Evolutionary conservation across 345 rosid genomes (phyloP).

Genomic region (Salix exigua): DNA sequence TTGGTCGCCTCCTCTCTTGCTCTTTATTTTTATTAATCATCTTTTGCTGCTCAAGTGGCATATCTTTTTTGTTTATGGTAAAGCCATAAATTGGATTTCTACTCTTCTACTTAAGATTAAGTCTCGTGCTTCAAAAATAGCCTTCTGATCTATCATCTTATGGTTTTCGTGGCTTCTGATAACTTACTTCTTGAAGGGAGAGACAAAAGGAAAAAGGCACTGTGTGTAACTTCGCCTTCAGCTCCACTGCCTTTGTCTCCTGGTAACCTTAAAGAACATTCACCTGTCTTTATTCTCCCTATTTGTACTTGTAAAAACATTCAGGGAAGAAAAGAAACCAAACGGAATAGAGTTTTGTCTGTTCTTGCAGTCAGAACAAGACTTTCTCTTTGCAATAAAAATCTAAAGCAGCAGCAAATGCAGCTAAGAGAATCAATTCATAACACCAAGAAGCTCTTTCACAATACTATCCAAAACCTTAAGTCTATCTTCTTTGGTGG

Average conservation of each 20-base stretch:
- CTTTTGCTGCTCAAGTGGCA: background rate
- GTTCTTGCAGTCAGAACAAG: slow-evolving; percentile 11
- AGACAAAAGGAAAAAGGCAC: slow-evolving; percentile 15
- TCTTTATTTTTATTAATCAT: background rate
- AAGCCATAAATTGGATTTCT: slow-evolving; percentile 19
- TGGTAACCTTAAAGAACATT: slow-evolving; percentile 10
- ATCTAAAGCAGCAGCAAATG: slow-evolving; percentile 23
- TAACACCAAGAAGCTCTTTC: slow-evolving; percentile 52
- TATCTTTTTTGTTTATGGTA: background rate
- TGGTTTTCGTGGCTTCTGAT: slow-evolving; percentile 1
- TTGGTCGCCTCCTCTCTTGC: background rate
- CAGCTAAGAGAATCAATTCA: slow-evolving; percentile 49
- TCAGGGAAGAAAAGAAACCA: slow-evolving; percentile 4
- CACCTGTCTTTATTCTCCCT: slow-evolving; percentile 24
- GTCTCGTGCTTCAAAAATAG: background rate
- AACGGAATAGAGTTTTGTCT: slow-evolving; percentile 11
- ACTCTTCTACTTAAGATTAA: background rate
- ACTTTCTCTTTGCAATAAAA: background rate
- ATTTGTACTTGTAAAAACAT: slow-evolving; percentile 8
- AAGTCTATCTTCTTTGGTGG: slow-evolving; percentile 48
- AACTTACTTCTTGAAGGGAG: slow-evolving; percentile 1
- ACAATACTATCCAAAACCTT: slow-evolving; percentile 45
- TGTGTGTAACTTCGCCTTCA: slow-evolving; percentile 14
- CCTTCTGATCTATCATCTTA: slow-evolving; percentile 12
- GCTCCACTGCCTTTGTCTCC: slow-evolving; percentile 17